phyloP scores from a whole-genome alignment of 345 rosid species.

The Luvunga scandens region DNA sequence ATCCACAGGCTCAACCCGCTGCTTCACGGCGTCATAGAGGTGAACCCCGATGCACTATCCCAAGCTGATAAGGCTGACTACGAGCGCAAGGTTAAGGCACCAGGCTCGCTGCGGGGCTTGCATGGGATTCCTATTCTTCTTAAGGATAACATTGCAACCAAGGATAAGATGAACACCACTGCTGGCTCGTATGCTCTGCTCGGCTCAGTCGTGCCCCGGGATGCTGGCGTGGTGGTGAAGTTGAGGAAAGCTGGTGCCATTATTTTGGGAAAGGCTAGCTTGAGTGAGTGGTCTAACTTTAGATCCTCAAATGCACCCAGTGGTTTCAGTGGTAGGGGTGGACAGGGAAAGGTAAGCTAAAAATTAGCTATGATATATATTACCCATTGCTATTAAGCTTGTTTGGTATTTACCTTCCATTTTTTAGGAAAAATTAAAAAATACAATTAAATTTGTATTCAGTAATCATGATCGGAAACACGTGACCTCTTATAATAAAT shows the following conservation, averaged over 20 bases:
- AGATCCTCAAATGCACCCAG: constrained; percentile 25
- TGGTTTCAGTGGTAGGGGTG: constrained; percentile 49
- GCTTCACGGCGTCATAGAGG: constrained; percentile 8
- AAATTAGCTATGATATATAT: too few relatives aligned
- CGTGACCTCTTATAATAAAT: too few relatives aligned
- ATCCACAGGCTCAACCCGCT: constrained; percentile 4
- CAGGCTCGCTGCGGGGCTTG: constrained; percentile 21
- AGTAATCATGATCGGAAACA: too few relatives aligned
- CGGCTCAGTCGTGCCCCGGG: constrained; percentile 38
- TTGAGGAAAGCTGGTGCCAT: constrained; percentile 51
- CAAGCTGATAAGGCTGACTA: constrained; percentile 19
- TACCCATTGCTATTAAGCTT: not conserved
- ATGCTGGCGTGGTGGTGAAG: constrained; percentile 47
- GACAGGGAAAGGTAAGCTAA: constrained; percentile 48
- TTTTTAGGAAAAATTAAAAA: too few relatives aligned
- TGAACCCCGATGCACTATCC: constrained; percentile 10
- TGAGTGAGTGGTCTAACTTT: constrained; percentile 52
- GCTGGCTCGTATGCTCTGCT: constrained; percentile 50
- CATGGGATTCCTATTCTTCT: constrained; percentile 58
- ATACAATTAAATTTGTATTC: too few relatives aligned
- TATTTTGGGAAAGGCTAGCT: constrained; percentile 55
- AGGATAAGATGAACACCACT: constrained; percentile 51
- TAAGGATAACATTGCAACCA: constrained; percentile 55
- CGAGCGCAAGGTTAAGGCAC: constrained; percentile 22
- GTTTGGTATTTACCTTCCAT: not conserved